Conservation (phyloP, 371 early-diverging fungal genomes). For the Mucor sp. region DNA sequence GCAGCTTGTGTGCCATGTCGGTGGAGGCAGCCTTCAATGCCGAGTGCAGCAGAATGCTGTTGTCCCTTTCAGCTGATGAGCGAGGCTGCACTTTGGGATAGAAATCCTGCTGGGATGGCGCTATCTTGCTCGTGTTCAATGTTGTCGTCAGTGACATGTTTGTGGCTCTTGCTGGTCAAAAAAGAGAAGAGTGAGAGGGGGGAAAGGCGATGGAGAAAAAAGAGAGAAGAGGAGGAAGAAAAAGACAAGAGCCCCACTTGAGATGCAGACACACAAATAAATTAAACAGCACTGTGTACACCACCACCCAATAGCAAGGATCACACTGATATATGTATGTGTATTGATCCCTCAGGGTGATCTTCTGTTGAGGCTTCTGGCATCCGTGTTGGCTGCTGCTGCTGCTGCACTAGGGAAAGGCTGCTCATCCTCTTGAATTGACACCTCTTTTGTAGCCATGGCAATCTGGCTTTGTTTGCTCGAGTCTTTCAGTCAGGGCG, state of each 20-base stretch:
- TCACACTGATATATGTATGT: not conserved
- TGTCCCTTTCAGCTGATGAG: constrained; percentile 45
- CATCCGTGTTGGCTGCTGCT: too few species aligned
- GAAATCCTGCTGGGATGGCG: not conserved
- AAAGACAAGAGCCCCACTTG: not conserved
- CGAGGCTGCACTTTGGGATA: constrained; percentile 34
- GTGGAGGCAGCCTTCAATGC: constrained; percentile 23
- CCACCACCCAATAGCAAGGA: not conserved
- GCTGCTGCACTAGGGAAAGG: too few species aligned
- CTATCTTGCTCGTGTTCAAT: not conserved
- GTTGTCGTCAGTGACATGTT: not conserved
- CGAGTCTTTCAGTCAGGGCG: too few species aligned
- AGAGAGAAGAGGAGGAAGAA: not conserved
- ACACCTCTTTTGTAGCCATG: too few species aligned
- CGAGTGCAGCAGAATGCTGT: constrained; percentile 20
- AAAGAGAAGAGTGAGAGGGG: not conserved
- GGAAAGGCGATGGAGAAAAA: not conserved
- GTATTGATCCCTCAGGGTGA: too few species aligned
- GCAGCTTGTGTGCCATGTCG: constrained; percentile 21
- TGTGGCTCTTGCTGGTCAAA: not conserved
- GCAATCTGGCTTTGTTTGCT: too few species aligned
- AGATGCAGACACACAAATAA: not conserved
- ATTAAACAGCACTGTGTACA: not conserved
- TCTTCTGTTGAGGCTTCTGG: too few species aligned
- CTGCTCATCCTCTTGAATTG: too few species aligned